These are phyloP conservation scores for Croton setiger DNA, from an alignment of 441 rosid species.

Conservation along the genomic window DNA sequence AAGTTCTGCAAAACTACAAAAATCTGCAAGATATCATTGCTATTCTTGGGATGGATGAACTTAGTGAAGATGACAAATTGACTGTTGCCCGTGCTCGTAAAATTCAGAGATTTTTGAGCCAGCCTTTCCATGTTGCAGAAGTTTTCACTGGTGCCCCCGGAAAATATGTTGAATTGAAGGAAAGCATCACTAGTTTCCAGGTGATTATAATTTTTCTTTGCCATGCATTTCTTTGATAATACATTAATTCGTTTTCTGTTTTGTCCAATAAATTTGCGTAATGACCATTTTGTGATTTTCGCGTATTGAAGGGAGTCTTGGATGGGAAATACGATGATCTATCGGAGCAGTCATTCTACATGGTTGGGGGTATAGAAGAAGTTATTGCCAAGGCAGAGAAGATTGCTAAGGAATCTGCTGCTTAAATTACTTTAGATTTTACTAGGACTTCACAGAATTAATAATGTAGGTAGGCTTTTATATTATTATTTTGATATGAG, in stretches of 20 bases:
- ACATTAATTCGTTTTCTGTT: not conserved
- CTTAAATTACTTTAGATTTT: conserved; percentile 22
- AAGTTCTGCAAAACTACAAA: conserved; percentile 95
- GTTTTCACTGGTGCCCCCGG: conserved; percentile 98
- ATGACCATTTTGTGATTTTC: not conserved
- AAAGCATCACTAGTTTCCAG: conserved; percentile 91
- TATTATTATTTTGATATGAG: conserved; percentile 32
- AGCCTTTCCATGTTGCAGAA: conserved; percentile 98
- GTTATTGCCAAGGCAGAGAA: conserved; percentile 94
- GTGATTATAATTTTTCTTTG: conserved; percentile 23
- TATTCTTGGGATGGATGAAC: conserved; percentile 98
- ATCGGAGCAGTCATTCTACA: conserved; percentile 89
- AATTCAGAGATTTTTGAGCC: conserved; percentile 92
- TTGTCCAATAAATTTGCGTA: not conserved
- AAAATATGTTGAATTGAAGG: conserved; percentile 92
- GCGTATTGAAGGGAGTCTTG: conserved; percentile 58
- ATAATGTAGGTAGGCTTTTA: conserved; percentile 45
- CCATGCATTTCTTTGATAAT: not conserved
- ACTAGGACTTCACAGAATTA: not conserved
- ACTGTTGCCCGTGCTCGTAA: conserved; percentile 98
- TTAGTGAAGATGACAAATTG: conserved; percentile 95
- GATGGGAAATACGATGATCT: conserved; percentile 97
- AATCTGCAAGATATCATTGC: conserved; percentile 97
- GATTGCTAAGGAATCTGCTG: conserved; percentile 70
- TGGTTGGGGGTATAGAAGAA: conserved; percentile 98